These are phyloP conservation scores for Neurospora sp. DNA, from an alignment of 495 filamentous ascomycete species.

Conservation along the genomic window DNA sequence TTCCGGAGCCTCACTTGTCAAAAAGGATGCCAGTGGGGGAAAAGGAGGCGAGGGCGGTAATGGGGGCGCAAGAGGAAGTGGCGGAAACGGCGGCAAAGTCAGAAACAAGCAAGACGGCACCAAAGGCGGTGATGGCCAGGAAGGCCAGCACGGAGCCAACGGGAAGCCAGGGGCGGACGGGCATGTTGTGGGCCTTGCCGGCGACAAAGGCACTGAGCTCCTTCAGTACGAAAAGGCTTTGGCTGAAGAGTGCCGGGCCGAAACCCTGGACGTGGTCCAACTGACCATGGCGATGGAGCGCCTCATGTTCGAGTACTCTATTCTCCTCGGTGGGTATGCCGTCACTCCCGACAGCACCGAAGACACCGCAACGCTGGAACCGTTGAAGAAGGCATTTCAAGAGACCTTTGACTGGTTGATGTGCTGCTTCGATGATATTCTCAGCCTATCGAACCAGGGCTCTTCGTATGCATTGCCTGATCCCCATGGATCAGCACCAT, in stretches of 20 bases:
- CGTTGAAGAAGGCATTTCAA: background rate
- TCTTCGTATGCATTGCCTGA: background rate
- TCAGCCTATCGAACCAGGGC: background rate
- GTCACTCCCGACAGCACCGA: background rate
- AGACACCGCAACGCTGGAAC: background rate
- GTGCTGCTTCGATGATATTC: background rate
- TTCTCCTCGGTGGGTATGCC: background rate
- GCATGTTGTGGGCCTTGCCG: background rate
- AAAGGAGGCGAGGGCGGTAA: background rate
- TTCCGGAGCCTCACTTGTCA: background rate
- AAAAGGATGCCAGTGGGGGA: background rate
- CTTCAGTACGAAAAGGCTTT: background rate
- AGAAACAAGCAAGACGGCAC: background rate
- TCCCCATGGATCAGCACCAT: background rate
- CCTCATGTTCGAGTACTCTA: background rate
- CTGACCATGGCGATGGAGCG: background rate
- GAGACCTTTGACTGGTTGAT: background rate
- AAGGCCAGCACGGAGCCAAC: background rate
- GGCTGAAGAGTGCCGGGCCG: background rate
- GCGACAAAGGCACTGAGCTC: background rate
- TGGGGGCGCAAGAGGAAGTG: background rate
- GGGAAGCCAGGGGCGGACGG: background rate
- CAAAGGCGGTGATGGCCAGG: background rate
- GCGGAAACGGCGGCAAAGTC: background rate
- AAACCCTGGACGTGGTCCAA: background rate